phyloP scores from a whole-genome alignment of 495 filamentous ascomycete species.

The Tuber brumale region DNA sequence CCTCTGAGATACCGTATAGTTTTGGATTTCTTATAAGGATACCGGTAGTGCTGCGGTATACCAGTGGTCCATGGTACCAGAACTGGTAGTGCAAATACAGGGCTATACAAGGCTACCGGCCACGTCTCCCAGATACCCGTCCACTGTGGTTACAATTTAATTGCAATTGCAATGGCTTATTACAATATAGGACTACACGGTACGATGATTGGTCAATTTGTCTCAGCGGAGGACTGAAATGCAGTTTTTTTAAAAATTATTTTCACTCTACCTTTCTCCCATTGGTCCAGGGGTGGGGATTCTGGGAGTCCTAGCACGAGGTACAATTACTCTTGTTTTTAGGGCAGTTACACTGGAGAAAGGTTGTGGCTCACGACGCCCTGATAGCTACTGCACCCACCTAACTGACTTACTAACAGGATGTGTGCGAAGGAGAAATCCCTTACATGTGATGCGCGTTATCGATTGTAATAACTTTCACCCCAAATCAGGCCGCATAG shows the following conservation, averaged over 20 bases:
- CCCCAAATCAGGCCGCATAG: neutral
- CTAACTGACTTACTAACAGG: neutral
- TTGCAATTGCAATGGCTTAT: neutral
- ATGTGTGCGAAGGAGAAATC: neutral
- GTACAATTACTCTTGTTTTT: no score
- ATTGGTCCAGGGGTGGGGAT: no score
- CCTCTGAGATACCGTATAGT: neutral
- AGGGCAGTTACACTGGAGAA: neutral
- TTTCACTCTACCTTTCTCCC: no score
- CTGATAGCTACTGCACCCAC: neutral
- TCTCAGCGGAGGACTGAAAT: no score
- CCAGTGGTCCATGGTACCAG: neutral
- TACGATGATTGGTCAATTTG: neutral
- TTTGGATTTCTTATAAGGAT: neutral
- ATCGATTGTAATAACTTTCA: neutral
- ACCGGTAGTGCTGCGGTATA: neutral
- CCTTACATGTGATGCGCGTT: neutral
- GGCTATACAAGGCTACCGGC: neutral
- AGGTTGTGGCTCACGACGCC: neutral
- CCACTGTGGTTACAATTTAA: neutral
- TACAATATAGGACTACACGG: neutral
- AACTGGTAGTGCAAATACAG: neutral
- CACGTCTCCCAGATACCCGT: neutral
- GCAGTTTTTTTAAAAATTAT: no score
- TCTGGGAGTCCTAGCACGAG: no score